Percentiles rank a stretch among this genome's conserved stretches.
phyloP scores from a whole-genome alignment of 805 yeast species.

The Saturnispora mendoncae region DNA sequence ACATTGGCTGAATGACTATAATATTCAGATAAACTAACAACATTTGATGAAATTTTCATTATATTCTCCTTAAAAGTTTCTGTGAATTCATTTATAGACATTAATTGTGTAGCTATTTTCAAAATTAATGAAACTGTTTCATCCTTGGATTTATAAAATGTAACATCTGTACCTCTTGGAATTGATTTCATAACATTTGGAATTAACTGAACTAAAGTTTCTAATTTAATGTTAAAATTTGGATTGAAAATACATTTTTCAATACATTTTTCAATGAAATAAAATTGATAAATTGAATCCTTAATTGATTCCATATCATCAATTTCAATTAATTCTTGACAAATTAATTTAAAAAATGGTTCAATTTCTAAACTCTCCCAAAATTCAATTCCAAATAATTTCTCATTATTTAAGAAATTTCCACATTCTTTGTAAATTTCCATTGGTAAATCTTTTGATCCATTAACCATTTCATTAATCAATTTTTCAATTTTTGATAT shows the following conservation, averaged over 20 bases:
- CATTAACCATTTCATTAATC: slow-evolving; percentile 21
- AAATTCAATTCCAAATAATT: slow-evolving; percentile 21
- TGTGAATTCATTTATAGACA: slow-evolving; percentile 13
- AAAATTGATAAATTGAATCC: slow-evolving; percentile 19
- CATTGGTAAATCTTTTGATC: slow-evolving; percentile 10
- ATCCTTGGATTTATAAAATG: slow-evolving; percentile 38
- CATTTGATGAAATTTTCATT: slow-evolving; percentile 11
- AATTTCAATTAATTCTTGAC: slow-evolving; percentile 12
- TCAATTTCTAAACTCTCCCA: slow-evolving; percentile 22
- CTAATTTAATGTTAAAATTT: slow-evolving; percentile 15
- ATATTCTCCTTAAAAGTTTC: slow-evolving; percentile 4
- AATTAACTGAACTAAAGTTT: slow-evolving; percentile 19
- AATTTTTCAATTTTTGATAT: slow-evolving; percentile 19
- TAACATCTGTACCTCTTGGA: slow-evolving; percentile 20
- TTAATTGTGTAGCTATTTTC: slow-evolving; percentile 10
- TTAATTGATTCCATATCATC: slow-evolving; percentile 17
- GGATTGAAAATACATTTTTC: slow-evolving; percentile 21
- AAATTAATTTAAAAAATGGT: slow-evolving; percentile 16
- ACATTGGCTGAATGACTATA: slow-evolving; percentile 17
- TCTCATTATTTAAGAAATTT: slow-evolving; percentile 15
- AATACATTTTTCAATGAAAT: slow-evolving; percentile 21
- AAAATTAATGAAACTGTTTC: slow-evolving; percentile 28
- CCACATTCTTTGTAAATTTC: slow-evolving; percentile 19
- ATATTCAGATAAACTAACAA: slow-evolving; percentile 16
- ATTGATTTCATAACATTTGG: slow-evolving; percentile 15